Base-by-base conservation (phyloP, 768 basidiomycete genomes). In the Amanita jacksonii region DNA sequence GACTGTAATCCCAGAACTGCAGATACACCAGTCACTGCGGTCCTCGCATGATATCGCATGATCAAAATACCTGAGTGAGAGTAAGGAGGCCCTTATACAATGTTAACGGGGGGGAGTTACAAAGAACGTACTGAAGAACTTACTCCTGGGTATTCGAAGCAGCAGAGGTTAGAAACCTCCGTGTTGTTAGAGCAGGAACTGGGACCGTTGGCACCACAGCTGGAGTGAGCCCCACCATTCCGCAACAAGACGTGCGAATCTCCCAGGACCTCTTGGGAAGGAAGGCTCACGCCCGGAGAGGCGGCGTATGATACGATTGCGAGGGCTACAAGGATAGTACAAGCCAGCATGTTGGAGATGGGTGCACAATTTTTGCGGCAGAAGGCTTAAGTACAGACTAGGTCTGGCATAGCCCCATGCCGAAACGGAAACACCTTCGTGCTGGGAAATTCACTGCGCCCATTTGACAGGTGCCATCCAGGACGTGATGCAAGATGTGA, bases 1-100 rank as follows among this genome's bases (percentile, higher is more conserved):
- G 67, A 22, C 69, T 48, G 1, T 68, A 72, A 45, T 79, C 74
- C 76, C 78, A 80, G 57, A 79, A 74, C 69, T 75, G 23, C 41
- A 10, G 31, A 19, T 13, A 36, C 20, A 32, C n/a, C 12, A 5
- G 8, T 6, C 8, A 16, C 13, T n/a, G 10, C 3, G 24, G 16
- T 13, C 19, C 10, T 24, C 13, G 5, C 4, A 20, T 13, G 15
- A 3, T 22, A 5, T 20, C 2, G 24, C 3, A 12, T 6, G 12
- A 28, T 13, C 25, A 10, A n/a, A 2, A 3, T 36, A 44, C 43
- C 43, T 44, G 43, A 7, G 24, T 18, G 15, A 44, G 16, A 19
- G 25, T 9, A 13, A 44, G 24, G 19, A 44, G 43, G 2, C 43
- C 43, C 43, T n/a, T 44, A 24, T 3, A 18, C 1, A 12, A 4